Conservation (phyloP, 1,284 basidiomycete species). For the Cutaneotrichosporon cyanovorans region DNA sequence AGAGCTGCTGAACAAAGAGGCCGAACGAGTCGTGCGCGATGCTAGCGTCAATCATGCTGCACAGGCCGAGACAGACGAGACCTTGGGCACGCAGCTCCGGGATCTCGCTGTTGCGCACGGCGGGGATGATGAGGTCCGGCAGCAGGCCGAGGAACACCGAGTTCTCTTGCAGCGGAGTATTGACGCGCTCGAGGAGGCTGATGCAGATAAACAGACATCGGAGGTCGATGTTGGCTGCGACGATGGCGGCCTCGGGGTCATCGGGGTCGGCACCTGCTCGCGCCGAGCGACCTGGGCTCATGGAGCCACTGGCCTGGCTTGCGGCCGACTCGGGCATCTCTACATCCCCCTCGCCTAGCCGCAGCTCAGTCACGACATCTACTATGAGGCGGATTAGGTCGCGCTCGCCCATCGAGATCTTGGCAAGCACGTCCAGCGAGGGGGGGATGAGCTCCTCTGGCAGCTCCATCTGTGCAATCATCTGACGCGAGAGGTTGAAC, state of each 20-base stretch:
- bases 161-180: slow-evolving; percentile 88
- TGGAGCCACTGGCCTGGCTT: slow-evolving; percentile 1
- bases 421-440: slow-evolving; percentile 79
- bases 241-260: slow-evolving; percentile 21
- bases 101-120: slow-evolving; percentile 74
- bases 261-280: neutral
- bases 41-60: slow-evolving; percentile 81
- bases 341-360: slow-evolving; percentile 51
- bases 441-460: slow-evolving; percentile 70
- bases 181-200: slow-evolving; percentile 82
- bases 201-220: slow-evolving; percentile 82
- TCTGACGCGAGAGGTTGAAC: slow-evolving; percentile 78
- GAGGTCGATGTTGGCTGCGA: slow-evolving; percentile 65
- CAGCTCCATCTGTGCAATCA: slow-evolving; percentile 73
- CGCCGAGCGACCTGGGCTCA: neutral
- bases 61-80: slow-evolving; percentile 74
- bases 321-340: slow-evolving; percentile 14
- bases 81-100: slow-evolving; percentile 76
- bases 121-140: slow-evolving; percentile 81
- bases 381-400: slow-evolving; percentile 92
- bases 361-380: slow-evolving; percentile 80
- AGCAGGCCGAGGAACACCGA: slow-evolving; percentile 86
- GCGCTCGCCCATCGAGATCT: slow-evolving; percentile 73
- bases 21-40: slow-evolving; percentile 86
- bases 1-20: slow-evolving; percentile 78